Conservation (phyloP, 1,284 basidiomycete species). For the Tilletia caries region DNA sequence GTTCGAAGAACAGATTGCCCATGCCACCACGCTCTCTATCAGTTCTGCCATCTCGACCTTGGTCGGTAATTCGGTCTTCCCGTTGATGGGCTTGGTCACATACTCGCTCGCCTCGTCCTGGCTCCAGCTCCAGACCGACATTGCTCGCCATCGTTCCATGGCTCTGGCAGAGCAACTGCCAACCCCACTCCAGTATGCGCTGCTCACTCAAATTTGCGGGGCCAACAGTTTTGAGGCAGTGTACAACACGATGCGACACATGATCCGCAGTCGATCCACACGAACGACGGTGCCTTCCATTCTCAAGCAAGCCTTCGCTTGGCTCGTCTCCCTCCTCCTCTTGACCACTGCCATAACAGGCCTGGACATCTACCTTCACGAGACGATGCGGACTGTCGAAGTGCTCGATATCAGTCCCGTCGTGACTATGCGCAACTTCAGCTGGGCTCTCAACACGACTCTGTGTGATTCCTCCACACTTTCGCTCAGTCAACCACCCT, state of each 20-base stretch:
- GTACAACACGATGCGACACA: slow-evolving; percentile 16
- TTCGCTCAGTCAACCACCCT: background rate
- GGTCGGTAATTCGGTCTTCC: slow-evolving; percentile 19
- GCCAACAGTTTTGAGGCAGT: slow-evolving; percentile 17
- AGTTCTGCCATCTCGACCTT: slow-evolving; percentile 19
- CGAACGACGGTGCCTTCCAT: slow-evolving; percentile 17
- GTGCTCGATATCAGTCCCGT: slow-evolving; percentile 18
- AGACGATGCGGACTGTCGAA: slow-evolving; percentile 20
- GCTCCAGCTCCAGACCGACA: slow-evolving; percentile 17
- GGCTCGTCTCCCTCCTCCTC: slow-evolving; percentile 16
- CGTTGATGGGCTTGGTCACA: slow-evolving; percentile 22
- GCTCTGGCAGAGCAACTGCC: slow-evolving; percentile 15
- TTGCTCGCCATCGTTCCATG: slow-evolving; percentile 3
- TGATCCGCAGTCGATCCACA: background rate
- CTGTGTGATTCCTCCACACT: background rate
- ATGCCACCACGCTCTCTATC: slow-evolving; percentile 20
- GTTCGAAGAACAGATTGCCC: slow-evolving; percentile 19
- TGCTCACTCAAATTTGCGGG: slow-evolving; percentile 19
- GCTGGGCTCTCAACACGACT: slow-evolving; percentile 18
- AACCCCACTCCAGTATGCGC: slow-evolving; percentile 21
- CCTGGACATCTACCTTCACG: slow-evolving; percentile 20
- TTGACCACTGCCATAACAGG: slow-evolving; percentile 12
- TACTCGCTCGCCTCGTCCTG: slow-evolving; percentile 22
- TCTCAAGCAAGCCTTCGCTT: slow-evolving; percentile 18
- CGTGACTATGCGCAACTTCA: background rate